Evolutionary conservation across 2,329 filamentous ascomycete genomes (phyloP), one percentile per base, ranked within the genome.

Genomic region (Claviceps arundinis): DNA sequence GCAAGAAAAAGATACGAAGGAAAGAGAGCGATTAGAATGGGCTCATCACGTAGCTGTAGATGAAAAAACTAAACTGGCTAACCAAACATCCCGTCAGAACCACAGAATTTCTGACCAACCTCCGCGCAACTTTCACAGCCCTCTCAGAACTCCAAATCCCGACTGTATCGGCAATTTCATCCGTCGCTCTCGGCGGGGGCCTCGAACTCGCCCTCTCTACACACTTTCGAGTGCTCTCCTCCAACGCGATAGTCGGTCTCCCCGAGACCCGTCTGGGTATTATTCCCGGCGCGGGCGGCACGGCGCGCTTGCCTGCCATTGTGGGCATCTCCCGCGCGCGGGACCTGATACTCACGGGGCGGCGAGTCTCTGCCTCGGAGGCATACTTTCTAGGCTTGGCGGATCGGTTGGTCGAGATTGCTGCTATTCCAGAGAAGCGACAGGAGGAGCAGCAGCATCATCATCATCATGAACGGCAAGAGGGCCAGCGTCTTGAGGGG

Each of bases 221-320:
- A 1, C 83, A 93, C 68, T 82, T 98, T 68, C 88, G 93, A 58
- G 84, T 98, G 50, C 84, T 97, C 58, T 79, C 83, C 37, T 89
- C 87, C 41, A 86, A 83, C 37, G 86, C 89, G 16, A 72, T 76
- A 24, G 81, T 98, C 51, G 90, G 82, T 0, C 80, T 97, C 5
- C 93, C 93, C 1, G 93, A 98, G 67, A 97, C 93, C 1, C 78
- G 90, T 2, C 78, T 98, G 2, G 93, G 86, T 52, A 98, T 98
- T 65, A 86, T 98, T 57, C 93, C 93, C 3, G 93, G 93, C 54
- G 93, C 91, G 2, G 93, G 93, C 44, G 93, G 91, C 55, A 97
- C 91, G 1, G 88, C 89, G 68, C 84, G 93, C 9, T 81, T 98
- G 0, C 89, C 89, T 1, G 78, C 77, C 8, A 70, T 98, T 19